phyloP scores from a whole-genome alignment of 2,329 filamentous ascomycete species.

The Diaporthe capsici region DNA sequence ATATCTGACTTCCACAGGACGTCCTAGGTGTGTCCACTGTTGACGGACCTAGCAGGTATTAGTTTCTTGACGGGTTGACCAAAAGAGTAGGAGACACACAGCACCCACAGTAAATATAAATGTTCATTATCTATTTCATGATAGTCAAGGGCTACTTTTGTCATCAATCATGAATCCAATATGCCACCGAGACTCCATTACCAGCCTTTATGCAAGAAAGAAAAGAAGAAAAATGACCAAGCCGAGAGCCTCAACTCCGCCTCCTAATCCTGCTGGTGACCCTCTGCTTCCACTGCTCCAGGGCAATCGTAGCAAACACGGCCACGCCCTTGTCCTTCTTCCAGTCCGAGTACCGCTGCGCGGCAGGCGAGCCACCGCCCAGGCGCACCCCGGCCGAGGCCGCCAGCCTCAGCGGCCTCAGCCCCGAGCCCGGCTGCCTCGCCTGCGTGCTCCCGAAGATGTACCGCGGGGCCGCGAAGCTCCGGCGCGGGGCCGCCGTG shows the following conservation, averaged over 20 bases:
- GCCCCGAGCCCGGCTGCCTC: background rate
- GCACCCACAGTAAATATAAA: too few relatives aligned
- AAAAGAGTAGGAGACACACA: background rate
- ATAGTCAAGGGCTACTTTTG: background rate
- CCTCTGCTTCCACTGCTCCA: slow-evolving; percentile 31
- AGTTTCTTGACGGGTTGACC: background rate
- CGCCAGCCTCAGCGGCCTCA: slow-evolving; percentile 22
- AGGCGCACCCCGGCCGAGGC: background rate
- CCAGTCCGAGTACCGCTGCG: slow-evolving; percentile 23
- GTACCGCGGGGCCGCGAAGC: background rate
- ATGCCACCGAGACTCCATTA: background rate
- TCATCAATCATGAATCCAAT: slow-evolving; percentile 2
- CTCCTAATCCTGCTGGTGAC: slow-evolving; percentile 20
- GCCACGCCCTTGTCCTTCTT: slow-evolving; percentile 18
- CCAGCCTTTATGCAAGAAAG: background rate
- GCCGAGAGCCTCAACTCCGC: background rate
- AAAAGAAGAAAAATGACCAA: too few relatives aligned
- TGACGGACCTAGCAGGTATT: background rate
- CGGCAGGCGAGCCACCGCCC: background rate
- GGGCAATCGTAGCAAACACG: slow-evolving; percentile 23
- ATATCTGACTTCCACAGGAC: too few relatives aligned
- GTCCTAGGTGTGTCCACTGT: too few relatives aligned
- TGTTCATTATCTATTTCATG: background rate
- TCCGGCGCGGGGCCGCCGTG: background rate
- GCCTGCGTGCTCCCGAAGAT: slow-evolving; percentile 22